Conservation (phyloP, 305 asterid genomes). For the Fraxinus paxiana region DNA sequence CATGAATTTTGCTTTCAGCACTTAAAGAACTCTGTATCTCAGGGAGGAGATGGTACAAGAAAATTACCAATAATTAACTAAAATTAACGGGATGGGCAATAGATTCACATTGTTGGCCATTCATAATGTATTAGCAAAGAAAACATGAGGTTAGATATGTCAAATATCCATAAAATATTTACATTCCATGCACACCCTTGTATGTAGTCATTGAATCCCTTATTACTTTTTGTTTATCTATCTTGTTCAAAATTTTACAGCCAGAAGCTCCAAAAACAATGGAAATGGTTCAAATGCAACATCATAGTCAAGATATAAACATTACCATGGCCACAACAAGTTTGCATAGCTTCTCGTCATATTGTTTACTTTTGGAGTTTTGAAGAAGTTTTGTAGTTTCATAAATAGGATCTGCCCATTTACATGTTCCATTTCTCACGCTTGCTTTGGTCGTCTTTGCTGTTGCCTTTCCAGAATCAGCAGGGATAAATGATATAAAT, state of each 20-base stretch:
- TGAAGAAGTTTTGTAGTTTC: constrained; percentile 96
- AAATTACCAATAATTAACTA: not conserved
- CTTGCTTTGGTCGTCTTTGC: constrained; percentile 93
- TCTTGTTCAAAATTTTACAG: not conserved
- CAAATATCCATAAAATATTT: not conserved
- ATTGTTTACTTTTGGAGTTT: constrained; percentile 77
- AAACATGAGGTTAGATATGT: not conserved
- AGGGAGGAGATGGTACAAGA: not conserved
- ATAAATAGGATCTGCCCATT: constrained; percentile 98
- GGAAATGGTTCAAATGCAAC: not conserved
- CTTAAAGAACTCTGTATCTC: not conserved
- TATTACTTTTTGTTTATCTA: not conserved
- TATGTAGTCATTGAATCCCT: not conserved
- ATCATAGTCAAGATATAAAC: constrained; percentile 23
- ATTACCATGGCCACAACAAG: constrained; percentile 88
- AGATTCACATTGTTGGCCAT: not conserved
- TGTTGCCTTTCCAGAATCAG: constrained; percentile 78
- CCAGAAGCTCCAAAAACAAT: constrained; percentile 9
- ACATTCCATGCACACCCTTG: not conserved
- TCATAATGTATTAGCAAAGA: not conserved
- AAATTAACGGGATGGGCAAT: not conserved
- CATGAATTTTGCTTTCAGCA: not conserved
- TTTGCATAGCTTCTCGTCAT: constrained; percentile 91
- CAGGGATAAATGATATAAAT: constrained; percentile 73
- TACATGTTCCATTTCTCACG: constrained; percentile 91